Percentiles rank a stretch among this genome's conserved stretches.
phyloP scores from a whole-genome alignment of 805 yeast species.

The Wickerhamomyces rabaulensis region DNA sequence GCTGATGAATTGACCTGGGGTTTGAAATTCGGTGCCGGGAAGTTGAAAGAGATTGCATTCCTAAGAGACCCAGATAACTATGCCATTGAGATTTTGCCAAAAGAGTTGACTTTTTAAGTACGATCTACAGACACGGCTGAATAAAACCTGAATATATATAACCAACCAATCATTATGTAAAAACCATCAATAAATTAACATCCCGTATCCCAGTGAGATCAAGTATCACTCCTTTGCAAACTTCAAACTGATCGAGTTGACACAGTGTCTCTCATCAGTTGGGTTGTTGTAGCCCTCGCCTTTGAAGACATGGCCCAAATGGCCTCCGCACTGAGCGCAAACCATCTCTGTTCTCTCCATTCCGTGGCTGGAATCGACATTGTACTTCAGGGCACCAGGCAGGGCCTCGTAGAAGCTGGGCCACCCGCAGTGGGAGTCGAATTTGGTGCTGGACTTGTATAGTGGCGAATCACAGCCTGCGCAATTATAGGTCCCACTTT shows the following conservation, averaged over 20 bases:
- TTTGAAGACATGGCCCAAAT: conserved; percentile 89
- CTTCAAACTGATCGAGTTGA: conserved; percentile 77
- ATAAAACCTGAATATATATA: not conserved
- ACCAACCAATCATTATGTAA: not conserved
- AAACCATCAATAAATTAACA: too few relatives aligned
- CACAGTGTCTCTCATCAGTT: conserved; percentile 92
- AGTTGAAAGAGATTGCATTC: conserved; percentile 59
- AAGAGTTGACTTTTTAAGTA: conserved; percentile 9
- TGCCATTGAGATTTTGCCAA: conserved; percentile 65
- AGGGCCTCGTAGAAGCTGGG: conserved; percentile 92
- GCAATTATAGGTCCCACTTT: conserved; percentile 68
- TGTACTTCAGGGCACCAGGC: conserved; percentile 66
- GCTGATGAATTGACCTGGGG: conserved; percentile 57
- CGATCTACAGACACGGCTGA: too few relatives aligned
- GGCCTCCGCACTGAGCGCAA: conserved; percentile 87
- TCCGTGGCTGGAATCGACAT: conserved; percentile 61
- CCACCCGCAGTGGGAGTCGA: conserved; percentile 95
- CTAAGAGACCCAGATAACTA: conserved; percentile 90
- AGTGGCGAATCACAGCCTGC: conserved; percentile 82
- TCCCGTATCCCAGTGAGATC: too few relatives aligned
- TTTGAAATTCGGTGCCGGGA: conserved; percentile 50
- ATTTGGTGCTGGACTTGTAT: conserved; percentile 75
- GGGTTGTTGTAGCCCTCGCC: conserved; percentile 87
- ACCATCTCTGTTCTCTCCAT: conserved; percentile 86
- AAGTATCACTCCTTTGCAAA: conserved; percentile 32